Base-by-base conservation (phyloP, 257 asterid species). In the Jasminum sambac region DNA sequence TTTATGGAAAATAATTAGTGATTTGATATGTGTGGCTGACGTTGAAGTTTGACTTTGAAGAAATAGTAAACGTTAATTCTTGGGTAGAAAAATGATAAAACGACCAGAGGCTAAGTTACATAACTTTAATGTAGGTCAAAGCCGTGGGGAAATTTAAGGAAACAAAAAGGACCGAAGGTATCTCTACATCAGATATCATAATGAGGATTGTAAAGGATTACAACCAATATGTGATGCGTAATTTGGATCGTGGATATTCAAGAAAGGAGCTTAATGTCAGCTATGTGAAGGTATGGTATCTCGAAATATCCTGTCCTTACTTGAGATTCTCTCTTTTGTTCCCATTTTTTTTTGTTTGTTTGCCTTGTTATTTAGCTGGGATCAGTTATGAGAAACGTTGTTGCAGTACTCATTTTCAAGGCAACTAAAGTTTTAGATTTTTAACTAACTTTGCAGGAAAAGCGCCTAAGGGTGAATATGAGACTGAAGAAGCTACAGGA, bases 141-240 rank as follows among this genome's bases (percentile, higher is more conserved):
- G 63, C 75, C 16, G 80, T 77, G 76, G 84, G 86, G 58, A 44
- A 68, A 37, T 64, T 76, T 70, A 66, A 59, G 46, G 77, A 71
- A 24, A 71, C 64, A 61, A 66, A 66, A 62, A 34, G 57, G 42
- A 62, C 75, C 38, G 41, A 55, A 36, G 75, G 93, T 43, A 87
- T 67, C 48, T 76, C 68, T 11, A 36, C 71, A 23, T 87, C 93
- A 14, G 90, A 87, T 69, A 50, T 87, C 26, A 85, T 87, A 44
- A 85, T 87, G 93, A 72, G 93, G 76, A 85, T 87, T 62, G 86
- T 87, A 55, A 87, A 85, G 65, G 90, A 87, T 71, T 87, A 87
- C 74, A 87, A 87, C 40, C 84, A 87, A 60, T 85, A 87, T 84
- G 90, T 87, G 64, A 85, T 87, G 90, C 93, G 90, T 60, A 87